phyloP scores from a whole-genome alignment of 495 filamentous ascomycete genomes.

The Chaetomium cochliodes region DNA sequence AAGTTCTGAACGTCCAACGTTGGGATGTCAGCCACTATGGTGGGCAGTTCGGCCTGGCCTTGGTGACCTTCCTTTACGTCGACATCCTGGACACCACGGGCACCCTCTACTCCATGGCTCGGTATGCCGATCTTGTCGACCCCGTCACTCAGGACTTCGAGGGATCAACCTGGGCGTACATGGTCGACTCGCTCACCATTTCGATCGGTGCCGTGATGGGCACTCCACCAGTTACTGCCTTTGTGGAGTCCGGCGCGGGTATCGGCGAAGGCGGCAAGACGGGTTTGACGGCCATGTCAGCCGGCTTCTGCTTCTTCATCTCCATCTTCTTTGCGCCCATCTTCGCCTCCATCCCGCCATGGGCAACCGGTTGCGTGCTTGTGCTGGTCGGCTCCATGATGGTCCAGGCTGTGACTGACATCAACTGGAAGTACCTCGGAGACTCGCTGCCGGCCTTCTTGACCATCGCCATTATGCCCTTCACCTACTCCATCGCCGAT shows the following conservation, averaged over 20 bases:
- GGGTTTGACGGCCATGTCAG: constrained; percentile 73
- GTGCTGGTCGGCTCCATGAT: constrained; percentile 80
- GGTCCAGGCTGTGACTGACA: constrained; percentile 68
- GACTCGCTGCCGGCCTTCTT: constrained; percentile 79
- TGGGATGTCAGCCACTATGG: constrained; percentile 64
- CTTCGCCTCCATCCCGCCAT: constrained; percentile 79
- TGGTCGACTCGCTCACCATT: constrained; percentile 73
- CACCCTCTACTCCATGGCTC: constrained; percentile 80
- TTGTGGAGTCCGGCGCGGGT: constrained; percentile 78
- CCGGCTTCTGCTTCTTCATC: constrained; percentile 80
- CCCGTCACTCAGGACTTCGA: constrained; percentile 75
- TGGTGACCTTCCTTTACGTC: constrained; percentile 83
- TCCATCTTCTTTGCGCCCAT: constrained; percentile 84
- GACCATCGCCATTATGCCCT: constrained; percentile 80
- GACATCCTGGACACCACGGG: constrained; percentile 78
- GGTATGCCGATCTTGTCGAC: constrained; percentile 71
- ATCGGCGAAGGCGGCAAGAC: constrained; percentile 82
- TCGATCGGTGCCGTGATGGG: constrained; percentile 75
- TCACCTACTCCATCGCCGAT: constrained; percentile 77
- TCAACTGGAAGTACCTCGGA: constrained; percentile 80
- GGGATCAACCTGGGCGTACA: constrained; percentile 68
- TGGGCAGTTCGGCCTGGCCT: constrained; percentile 69
- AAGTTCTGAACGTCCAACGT: constrained; percentile 62
- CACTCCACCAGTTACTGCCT: constrained; percentile 73
- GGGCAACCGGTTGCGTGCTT: constrained; percentile 80